Percentiles rank a stretch among this genome's conserved stretches.
Conservation (phyloP, 345 rosid species). For the sweet orange (Citrus sinensis) region DNA sequence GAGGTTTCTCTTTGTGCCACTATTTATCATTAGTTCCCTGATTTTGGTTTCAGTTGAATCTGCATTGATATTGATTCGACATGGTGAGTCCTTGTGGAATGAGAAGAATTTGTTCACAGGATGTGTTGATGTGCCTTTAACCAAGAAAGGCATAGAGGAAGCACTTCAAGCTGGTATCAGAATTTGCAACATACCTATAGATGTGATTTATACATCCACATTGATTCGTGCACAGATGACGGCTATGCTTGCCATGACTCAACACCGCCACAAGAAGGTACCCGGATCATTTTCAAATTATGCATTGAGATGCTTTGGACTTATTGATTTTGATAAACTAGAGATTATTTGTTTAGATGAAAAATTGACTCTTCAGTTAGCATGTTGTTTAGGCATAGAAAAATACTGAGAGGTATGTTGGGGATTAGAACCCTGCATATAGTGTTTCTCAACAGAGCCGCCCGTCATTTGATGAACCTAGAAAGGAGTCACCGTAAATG, state of each 20-base stretch:
- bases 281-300: slow-evolving; percentile 2
- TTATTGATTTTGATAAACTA: background rate
- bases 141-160: slow-evolving; percentile 88
- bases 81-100: slow-evolving; percentile 99
- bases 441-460: too few species aligned
- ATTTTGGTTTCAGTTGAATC: slow-evolving; percentile 56
- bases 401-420: background rate
- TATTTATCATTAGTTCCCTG: background rate
- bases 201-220: slow-evolving; percentile 84
- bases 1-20: background rate
- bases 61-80: slow-evolving; percentile 82
- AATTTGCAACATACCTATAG: slow-evolving; percentile 91
- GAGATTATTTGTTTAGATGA: background rate
- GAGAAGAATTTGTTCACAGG: slow-evolving; percentile 98
- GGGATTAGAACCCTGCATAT: too few species aligned
- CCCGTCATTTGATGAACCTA: too few species aligned
- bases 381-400: background rate
- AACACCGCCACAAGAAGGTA: slow-evolving; percentile 94
- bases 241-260: slow-evolving; percentile 98
- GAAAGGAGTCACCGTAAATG: too few species aligned
- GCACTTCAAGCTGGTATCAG: slow-evolving; percentile 97
- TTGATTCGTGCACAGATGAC: slow-evolving; percentile 98
- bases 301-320: background rate
- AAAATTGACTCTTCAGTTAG: background rate
- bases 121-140: slow-evolving; percentile 95